A percentile compares a stretch with the other conserved stretches of the same genome.
Conservation (phyloP, 495 filamentous ascomycete species). For the Hypomontagnella monticulosa region DNA sequence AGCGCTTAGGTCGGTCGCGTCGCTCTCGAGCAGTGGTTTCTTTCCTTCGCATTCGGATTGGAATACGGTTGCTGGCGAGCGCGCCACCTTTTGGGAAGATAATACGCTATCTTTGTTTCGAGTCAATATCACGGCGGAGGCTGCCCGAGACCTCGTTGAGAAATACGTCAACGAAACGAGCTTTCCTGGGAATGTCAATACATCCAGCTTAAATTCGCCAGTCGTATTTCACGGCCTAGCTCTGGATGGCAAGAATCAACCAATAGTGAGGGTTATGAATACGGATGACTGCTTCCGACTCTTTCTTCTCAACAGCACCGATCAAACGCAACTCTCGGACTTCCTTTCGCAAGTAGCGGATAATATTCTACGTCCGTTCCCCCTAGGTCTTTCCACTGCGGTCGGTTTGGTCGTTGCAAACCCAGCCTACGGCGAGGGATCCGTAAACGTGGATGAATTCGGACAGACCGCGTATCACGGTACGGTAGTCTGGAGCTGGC, state of each 20-base stretch:
- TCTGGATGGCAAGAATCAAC: slow-evolving; percentile 63
- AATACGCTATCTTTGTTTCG: slow-evolving; percentile 68
- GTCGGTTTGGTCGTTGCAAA: slow-evolving; percentile 70
- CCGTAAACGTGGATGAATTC: slow-evolving; percentile 61
- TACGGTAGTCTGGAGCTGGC: slow-evolving; percentile 74
- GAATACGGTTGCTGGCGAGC: slow-evolving; percentile 55
- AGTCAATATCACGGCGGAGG: slow-evolving; percentile 53
- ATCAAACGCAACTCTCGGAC: slow-evolving; percentile 63
- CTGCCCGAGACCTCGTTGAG: slow-evolving; percentile 57
- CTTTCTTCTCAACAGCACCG: slow-evolving; percentile 69
- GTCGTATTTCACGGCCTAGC: slow-evolving; percentile 63
- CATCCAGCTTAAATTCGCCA: slow-evolving; percentile 26
- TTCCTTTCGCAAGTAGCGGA: slow-evolving; percentile 66
- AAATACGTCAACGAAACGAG: slow-evolving; percentile 54
- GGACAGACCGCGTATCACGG: slow-evolving; percentile 69
- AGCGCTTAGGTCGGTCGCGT: slow-evolving; percentile 65
- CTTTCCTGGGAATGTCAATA: slow-evolving; percentile 61
- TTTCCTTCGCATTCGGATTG: slow-evolving; percentile 61
- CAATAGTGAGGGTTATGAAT: slow-evolving; percentile 68
- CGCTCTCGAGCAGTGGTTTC: slow-evolving; percentile 60
- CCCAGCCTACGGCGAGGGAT: slow-evolving; percentile 64
- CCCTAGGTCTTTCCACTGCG: slow-evolving; percentile 65
- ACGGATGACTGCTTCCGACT: slow-evolving; percentile 72
- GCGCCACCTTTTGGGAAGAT: slow-evolving; percentile 72
- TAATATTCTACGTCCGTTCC: slow-evolving; percentile 66